phyloP scores from a whole-genome alignment of 768 basidiomycete species.

The Dacryopinax primogenitus region DNA sequence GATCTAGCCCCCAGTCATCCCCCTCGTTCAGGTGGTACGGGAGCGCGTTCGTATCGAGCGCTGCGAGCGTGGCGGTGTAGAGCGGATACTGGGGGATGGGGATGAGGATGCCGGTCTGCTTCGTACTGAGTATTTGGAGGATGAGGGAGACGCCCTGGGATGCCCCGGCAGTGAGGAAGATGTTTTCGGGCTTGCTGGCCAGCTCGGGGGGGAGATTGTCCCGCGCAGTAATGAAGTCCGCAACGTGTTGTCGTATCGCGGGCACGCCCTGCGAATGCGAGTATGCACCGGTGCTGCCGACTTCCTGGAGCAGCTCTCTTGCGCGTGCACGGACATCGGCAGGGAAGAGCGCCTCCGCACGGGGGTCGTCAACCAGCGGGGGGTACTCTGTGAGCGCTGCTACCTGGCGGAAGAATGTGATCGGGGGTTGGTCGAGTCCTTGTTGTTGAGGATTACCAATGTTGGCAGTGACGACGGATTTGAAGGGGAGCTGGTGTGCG shows the following conservation, averaged over 20 bases:
- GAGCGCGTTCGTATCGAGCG: conserved; percentile 62
- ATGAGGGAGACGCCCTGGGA: conserved; percentile 86
- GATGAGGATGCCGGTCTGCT: conserved; percentile 68
- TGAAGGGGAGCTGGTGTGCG: conserved; percentile 58
- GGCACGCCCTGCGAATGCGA: conserved; percentile 90
- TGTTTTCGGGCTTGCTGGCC: conserved; percentile 60
- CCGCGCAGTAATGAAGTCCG: conserved; percentile 75
- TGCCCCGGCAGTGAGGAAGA: conserved; percentile 92
- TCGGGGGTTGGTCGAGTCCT: conserved; percentile 81
- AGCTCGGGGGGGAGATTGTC: background rate
- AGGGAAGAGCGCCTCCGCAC: conserved; percentile 58
- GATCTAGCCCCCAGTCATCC: conserved; percentile 69
- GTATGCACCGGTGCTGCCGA: conserved; percentile 90
- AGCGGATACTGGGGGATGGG: conserved; percentile 98
- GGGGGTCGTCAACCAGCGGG: conserved; percentile 58
- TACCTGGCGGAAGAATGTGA: conserved; percentile 87
- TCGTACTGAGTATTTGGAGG: conserved; percentile 57
- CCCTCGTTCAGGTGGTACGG: conserved; percentile 84
- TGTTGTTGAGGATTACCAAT: conserved; percentile 98
- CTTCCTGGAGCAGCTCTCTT: conserved; percentile 62
- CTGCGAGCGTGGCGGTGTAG: conserved; percentile 89
- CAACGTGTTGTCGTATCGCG: conserved; percentile 74
- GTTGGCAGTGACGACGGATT: conserved; percentile 82
- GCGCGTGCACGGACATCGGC: conserved; percentile 74
- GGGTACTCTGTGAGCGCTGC: conserved; percentile 90